Evolutionary conservation across 306 rosid species (phyloP).

Genomic region (Nissolia schottii): DNA sequence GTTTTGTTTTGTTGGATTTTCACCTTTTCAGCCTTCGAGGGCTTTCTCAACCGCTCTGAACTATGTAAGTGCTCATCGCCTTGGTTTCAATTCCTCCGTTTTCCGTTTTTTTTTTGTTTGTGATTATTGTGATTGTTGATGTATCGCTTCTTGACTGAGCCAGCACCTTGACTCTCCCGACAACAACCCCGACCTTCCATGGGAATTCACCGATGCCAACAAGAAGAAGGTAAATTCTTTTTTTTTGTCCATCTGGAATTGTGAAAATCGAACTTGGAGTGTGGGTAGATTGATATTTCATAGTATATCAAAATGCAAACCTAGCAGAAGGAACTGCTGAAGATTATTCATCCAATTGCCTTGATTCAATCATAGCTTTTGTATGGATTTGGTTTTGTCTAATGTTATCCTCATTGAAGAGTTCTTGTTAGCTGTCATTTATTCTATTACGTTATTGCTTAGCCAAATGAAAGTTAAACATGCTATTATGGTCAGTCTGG

Average conservation of each 20-base stretch:
- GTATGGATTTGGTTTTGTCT: neutral
- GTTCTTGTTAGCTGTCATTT: neutral
- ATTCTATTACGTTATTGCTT: neutral
- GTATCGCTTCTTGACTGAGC: constrained; percentile 15
- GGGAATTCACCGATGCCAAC: constrained; percentile 73
- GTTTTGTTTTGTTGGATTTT: neutral
- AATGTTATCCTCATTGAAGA: neutral
- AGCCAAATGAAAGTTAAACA: neutral
- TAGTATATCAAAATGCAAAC: neutral
- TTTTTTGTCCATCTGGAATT: neutral
- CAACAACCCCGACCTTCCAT: constrained; percentile 67
- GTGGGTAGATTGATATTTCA: neutral
- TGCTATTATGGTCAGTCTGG: neutral
- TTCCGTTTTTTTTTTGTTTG: neutral
- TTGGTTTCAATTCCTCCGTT: neutral
- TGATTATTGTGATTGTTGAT: neutral
- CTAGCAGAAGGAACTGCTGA: neutral
- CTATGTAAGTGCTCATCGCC: constrained; percentile 50
- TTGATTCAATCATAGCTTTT: neutral
- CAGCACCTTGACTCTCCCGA: constrained; percentile 91
- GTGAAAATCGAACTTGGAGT: neutral
- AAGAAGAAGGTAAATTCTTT: constrained; percentile 53
- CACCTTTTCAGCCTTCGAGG: constrained; percentile 55
- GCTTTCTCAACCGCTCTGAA: constrained; percentile 88
- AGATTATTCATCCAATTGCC: neutral